Base-by-base conservation (phyloP, 2,329 filamentous ascomycete genomes). In the Zymoseptoria brevis region DNA sequence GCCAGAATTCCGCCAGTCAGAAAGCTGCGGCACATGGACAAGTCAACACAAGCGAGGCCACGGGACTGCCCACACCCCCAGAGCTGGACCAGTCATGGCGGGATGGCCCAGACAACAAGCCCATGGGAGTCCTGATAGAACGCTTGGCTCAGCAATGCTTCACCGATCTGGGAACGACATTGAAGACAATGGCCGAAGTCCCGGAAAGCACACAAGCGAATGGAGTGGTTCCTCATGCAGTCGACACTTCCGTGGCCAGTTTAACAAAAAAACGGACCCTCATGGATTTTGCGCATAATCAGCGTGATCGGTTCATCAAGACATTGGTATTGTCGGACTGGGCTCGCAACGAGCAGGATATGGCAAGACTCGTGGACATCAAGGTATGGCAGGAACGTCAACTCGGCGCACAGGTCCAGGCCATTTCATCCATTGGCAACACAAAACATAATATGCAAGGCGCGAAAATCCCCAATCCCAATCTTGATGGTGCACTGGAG, bases 291-390 rank as follows among this genome's bases (percentile, higher is more conserved):
- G 85, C 88, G 8, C 87, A 93, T 71, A 83, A 85, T 21, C 84
- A 88, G 69, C 87, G 96, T 69, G 85, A 87, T 29, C 90, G 90
- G 76, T 97, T 95, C 80, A 90, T 96, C 72, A 97, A 99, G 76
- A 83, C 92, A 7, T 80, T 96, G 19, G 90, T 99, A 21, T 86
- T 99, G 53, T 86, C 88, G 1, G 88, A 94, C 75, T 99, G 94
- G 94, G 89, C 88, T 71, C 83, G 88, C 69, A 87, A 89, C 72
- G 85, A 87, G 35, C 81, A 85, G 48, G 85, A 88, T 66, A 89
- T 97, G 66, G 88, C 87, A 76, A 90, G 88, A 73, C 81, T 97
- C 61, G 95, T 97, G 65, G 92, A 97, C 69, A 77, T 99, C 64
- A 89, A 88, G 70, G 80, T 81, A 24, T 90, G 93, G 78, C 80